Base-by-base conservation (phyloP, 164 flowering plant genomes). In the Cinnamomum chago region DNA sequence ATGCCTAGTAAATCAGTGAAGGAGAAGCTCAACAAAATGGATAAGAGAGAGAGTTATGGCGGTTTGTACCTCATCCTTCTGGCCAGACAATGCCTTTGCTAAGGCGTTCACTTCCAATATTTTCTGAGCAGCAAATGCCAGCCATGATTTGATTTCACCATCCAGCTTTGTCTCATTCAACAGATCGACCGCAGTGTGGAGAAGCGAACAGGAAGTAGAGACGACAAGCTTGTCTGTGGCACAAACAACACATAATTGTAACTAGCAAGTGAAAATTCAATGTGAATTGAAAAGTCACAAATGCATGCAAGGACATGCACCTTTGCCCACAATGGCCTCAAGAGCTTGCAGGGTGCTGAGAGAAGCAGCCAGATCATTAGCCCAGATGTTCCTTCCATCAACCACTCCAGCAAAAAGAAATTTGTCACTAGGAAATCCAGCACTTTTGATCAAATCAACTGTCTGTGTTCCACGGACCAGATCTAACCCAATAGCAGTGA, bases 321-420 rank as follows among this genome's bases (percentile, higher is more conserved):
- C 97, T 83, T 91, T 92, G 52, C 98, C 97, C 58, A 89, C 97
- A 80, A 89, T 73, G 79, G 84, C 84, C 82, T 89, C 94, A 78
- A 95, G 95, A 67, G 80, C 67, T 20, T 86, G 67, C 40, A 95
- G 83, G 66, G 85, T 84, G 23, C 47, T 72, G 65, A 94, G 85
- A 73, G 98, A 94, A 76, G 87, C 78, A 71, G 89, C 83, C 73
- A 95, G 93, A 81, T 95, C 92, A 75, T 95, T 92, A 52, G 98
- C 97, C 98, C 98, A 94, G 71, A 94, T 91, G 82, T 94, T 94
- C 82, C 98, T 90, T 78, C 98, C 98, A 83, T 94, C 98, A 79
- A 94, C 97, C 55, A 94, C 83, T 73, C 98, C 98, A 85, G 97
- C 97, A 86, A 92, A 94, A 10, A 94, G 88, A 81, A 79, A 87